Percentiles rank a stretch among this genome's conserved stretches.
Evolutionary conservation across 2,329 filamentous ascomycete genomes (phyloP).

Genomic region (Fusarium tjaetaba): DNA sequence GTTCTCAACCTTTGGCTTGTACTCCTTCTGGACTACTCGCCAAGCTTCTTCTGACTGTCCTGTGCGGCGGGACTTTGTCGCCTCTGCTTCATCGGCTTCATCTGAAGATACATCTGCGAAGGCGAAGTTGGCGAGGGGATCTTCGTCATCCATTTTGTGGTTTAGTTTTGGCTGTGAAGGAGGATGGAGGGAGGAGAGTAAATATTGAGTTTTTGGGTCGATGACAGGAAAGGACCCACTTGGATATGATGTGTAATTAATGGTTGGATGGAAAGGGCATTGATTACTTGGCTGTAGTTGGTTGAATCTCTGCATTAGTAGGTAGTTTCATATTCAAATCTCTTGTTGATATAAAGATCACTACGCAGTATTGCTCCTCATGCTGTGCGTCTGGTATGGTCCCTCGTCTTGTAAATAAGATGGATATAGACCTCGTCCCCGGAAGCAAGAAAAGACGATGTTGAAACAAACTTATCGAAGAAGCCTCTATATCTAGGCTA

Average conservation of each 20-base stretch:
- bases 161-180: neutral
- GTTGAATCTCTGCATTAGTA: neutral
- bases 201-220: slow-evolving; percentile 24
- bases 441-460: neutral
- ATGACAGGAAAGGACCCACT: slow-evolving; percentile 32
- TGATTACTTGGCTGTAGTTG: neutral
- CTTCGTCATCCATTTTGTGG: slow-evolving; percentile 45
- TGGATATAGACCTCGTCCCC: neutral
- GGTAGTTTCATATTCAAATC: neutral
- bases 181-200: neutral
- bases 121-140: slow-evolving; percentile 46
- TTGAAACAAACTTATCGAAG: neutral
- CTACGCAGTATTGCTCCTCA: neutral
- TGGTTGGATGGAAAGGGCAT: slow-evolving; percentile 4
- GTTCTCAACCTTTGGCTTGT: slow-evolving; percentile 62
- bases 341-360: neutral
- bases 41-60: slow-evolving; percentile 62
- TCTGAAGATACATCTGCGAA: slow-evolving; percentile 50
- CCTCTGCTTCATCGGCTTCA: slow-evolving; percentile 46
- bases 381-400: neutral
- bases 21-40: slow-evolving; percentile 56
- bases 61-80: slow-evolving; percentile 48
- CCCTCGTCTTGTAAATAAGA: neutral
- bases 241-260: slow-evolving; percentile 10
- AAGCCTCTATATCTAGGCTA: neutral